These are phyloP conservation scores for Podila epicladia DNA, from an alignment of 192 early-diverging fungal species.

Conservation along the genomic window DNA sequence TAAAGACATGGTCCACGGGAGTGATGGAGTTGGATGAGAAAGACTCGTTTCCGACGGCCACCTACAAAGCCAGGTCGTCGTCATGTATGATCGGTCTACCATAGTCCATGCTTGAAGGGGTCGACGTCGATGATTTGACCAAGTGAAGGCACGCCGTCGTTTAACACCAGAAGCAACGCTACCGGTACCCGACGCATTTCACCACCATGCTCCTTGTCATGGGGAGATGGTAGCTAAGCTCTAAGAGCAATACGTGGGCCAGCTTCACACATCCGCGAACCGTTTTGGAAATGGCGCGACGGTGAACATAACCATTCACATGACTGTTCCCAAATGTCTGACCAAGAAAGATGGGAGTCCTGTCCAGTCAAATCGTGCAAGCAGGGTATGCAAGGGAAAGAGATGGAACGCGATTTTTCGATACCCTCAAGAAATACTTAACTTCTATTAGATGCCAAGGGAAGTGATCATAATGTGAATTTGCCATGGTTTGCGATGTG, in stretches of 20 bases:
- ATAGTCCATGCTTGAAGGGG: not conserved
- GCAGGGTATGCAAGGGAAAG: conserved; percentile 10
- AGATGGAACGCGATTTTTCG: too few relatives aligned
- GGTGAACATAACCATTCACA: conserved; percentile 32
- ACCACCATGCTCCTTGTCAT: conserved; percentile 41
- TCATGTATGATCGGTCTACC: too few relatives aligned
- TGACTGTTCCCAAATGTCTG: conserved; percentile 45
- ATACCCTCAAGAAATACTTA: too few relatives aligned
- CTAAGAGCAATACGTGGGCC: conserved; percentile 46
- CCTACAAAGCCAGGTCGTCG: too few relatives aligned
- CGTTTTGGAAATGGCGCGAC: conserved; percentile 13
- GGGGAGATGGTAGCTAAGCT: conserved; percentile 37
- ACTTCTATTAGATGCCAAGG: too few relatives aligned
- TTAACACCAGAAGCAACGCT: conserved; percentile 41
- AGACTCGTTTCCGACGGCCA: too few relatives aligned
- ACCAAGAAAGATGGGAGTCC: conserved; percentile 44
- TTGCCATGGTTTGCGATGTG: too few relatives aligned
- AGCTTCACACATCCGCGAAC: conserved; percentile 35
- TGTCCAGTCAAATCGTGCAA: conserved; percentile 34
- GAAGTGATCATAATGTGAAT: too few relatives aligned
- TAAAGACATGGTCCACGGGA: too few relatives aligned
- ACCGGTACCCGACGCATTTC: conserved; percentile 42
- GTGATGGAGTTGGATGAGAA: too few relatives aligned
- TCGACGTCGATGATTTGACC: conserved; percentile 32
- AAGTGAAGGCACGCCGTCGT: conserved; percentile 41